A percentile compares a stretch with the other conserved stretches of the same genome.
Evolutionary conservation across 768 basidiomycete species (phyloP).

Genomic region (Lanmaoa pseudosensibilis): DNA sequence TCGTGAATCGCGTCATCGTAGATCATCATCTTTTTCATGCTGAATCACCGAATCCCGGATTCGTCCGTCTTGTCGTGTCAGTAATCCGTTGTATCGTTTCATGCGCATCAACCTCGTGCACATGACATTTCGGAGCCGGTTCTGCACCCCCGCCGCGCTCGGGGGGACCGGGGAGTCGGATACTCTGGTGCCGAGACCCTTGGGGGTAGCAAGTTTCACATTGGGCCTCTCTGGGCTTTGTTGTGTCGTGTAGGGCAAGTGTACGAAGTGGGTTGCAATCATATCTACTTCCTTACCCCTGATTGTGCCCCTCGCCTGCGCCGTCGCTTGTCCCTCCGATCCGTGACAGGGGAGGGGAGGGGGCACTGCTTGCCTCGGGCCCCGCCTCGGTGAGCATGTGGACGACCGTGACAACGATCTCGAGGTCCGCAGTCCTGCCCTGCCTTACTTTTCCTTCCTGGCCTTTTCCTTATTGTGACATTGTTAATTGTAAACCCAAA

Average conservation of each 20-base stretch:
- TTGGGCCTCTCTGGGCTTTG: background rate
- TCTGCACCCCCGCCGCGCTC: background rate
- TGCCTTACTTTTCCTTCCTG: too few relatives aligned
- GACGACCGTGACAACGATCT: background rate
- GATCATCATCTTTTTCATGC: background rate
- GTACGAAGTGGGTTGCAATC: background rate
- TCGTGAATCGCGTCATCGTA: slow-evolving; percentile 6
- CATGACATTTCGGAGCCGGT: background rate
- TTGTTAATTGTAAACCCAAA: too few relatives aligned
- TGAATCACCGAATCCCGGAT: background rate
- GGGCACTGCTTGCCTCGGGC: too few relatives aligned
- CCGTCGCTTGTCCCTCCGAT: background rate
- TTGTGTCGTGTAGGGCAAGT: background rate
- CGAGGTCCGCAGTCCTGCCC: too few relatives aligned
- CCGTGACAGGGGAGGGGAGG: background rate
- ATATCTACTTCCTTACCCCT: background rate
- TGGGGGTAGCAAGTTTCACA: background rate
- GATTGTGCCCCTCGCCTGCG: too few relatives aligned
- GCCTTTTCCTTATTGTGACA: background rate
- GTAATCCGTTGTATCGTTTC: background rate
- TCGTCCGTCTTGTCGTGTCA: background rate
- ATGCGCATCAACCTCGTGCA: background rate
- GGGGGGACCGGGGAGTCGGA: background rate
- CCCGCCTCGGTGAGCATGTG: background rate
- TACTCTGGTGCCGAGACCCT: background rate